Percentiles rank a stretch among this genome's conserved stretches.
Conservation (phyloP, 1,284 basidiomycete genomes). For the Trichosporon sp. region DNA sequence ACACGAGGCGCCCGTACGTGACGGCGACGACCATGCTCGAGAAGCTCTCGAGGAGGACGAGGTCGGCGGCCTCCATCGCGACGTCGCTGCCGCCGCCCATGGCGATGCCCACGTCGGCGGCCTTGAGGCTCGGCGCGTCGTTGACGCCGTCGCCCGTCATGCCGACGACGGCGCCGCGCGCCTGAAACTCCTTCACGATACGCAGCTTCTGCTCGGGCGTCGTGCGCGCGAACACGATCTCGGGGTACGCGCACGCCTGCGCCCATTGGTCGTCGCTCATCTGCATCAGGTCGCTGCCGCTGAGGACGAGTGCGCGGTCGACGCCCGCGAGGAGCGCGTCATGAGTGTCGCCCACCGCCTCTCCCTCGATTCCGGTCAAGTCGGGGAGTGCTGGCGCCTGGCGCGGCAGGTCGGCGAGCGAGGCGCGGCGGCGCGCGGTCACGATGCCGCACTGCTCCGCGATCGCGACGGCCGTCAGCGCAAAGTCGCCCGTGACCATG, state of each 20-base stretch:
- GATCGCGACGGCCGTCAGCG: conserved; percentile 55
- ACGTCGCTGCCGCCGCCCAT: conserved; percentile 53
- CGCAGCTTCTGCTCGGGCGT: conserved; percentile 68
- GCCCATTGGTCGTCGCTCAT: conserved; percentile 56
- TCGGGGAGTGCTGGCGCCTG: conserved; percentile 16
- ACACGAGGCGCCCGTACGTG: conserved; percentile 61
- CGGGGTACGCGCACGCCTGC: conserved; percentile 57
- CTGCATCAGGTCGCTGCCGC: conserved; percentile 56
- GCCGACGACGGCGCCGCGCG: conserved; percentile 56
- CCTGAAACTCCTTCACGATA: conserved; percentile 62
- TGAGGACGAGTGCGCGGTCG: conserved; percentile 52
- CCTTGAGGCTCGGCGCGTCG: conserved; percentile 60
- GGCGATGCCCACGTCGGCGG: conserved; percentile 54
- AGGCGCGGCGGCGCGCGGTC: conserved; percentile 47
- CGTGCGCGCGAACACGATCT: conserved; percentile 69
- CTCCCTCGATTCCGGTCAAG: conserved; percentile 43
- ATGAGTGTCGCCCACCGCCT: neutral
- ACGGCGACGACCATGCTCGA: conserved; percentile 51
- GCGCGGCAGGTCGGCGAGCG: conserved; percentile 38
- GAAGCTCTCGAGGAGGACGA: conserved; percentile 47
- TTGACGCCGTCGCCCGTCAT: conserved; percentile 67
- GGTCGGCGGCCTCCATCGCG: conserved; percentile 49
- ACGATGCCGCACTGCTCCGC: conserved; percentile 61
- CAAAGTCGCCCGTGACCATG: conserved; percentile 66
- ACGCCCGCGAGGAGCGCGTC: neutral